phyloP scores from a whole-genome alignment of 2,329 filamentous ascomycete genomes.

The Talaromyces sp. region DNA sequence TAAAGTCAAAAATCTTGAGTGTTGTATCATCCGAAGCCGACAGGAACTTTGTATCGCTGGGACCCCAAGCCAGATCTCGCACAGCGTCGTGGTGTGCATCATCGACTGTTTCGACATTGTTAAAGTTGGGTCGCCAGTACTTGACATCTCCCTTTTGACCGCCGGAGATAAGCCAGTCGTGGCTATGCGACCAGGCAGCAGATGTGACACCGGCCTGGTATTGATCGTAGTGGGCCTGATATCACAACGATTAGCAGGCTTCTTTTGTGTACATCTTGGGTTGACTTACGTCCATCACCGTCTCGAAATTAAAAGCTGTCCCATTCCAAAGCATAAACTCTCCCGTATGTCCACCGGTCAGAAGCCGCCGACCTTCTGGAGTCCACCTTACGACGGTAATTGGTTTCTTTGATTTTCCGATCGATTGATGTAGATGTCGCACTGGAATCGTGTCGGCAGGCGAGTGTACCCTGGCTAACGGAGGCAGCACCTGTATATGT shows the following conservation, averaged over 20 bases:
- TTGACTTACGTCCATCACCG: constrained; percentile 73
- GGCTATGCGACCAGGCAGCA: constrained; percentile 75
- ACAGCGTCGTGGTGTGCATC: constrained; percentile 87
- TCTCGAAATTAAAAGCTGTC: constrained; percentile 98
- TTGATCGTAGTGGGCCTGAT: constrained; percentile 66
- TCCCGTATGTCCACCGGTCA: constrained; percentile 92
- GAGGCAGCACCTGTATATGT: constrained; percentile 69
- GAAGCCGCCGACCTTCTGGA: constrained; percentile 81
- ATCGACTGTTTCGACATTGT: constrained; percentile 87
- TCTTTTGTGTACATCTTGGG: background rate
- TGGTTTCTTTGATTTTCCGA: constrained; percentile 97
- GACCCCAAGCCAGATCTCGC: constrained; percentile 85
- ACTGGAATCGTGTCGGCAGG: constrained; percentile 84
- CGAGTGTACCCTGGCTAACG: constrained; percentile 65
- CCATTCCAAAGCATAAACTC: constrained; percentile 99
- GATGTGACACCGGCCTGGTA: constrained; percentile 40
- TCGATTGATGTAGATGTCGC: constrained; percentile 94
- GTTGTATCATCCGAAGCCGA: constrained; percentile 92
- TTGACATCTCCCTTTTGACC: constrained; percentile 95
- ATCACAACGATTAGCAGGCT: constrained; percentile 10
- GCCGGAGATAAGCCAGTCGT: constrained; percentile 94
- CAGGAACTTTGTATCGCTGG: constrained; percentile 91
- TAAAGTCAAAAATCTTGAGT: constrained; percentile 95
- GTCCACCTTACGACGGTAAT: constrained; percentile 98
- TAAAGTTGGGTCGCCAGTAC: constrained; percentile 99